phyloP scores from a whole-genome alignment of 2,329 filamentous ascomycete genomes.

The Cladophialophora immunda region DNA sequence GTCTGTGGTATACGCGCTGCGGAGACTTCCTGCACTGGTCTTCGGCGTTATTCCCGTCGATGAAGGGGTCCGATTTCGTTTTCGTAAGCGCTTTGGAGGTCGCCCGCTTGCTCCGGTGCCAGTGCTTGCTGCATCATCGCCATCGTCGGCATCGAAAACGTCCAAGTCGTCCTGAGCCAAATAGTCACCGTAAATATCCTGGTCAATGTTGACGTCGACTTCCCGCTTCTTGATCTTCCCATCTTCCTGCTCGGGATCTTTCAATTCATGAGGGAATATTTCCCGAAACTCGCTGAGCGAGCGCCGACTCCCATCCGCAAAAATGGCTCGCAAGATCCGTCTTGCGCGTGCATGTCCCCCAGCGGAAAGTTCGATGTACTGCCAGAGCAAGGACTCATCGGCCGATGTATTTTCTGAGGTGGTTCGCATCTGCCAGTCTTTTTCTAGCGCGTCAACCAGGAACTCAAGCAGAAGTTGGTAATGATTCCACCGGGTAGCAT shows the following conservation, averaged over 20 bases:
- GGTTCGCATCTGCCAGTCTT: slow-evolving; percentile 50
- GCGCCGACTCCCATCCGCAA: slow-evolving; percentile 53
- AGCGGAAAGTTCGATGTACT: slow-evolving; percentile 49
- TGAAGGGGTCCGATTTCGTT: slow-evolving; percentile 41
- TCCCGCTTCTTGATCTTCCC: slow-evolving; percentile 50
- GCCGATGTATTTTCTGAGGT: slow-evolving; percentile 34
- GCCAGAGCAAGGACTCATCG: slow-evolving; percentile 53
- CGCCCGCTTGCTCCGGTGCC: slow-evolving; percentile 22
- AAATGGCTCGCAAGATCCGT: slow-evolving; percentile 56
- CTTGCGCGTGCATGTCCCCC: slow-evolving; percentile 48
- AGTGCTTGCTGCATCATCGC: slow-evolving; percentile 18
- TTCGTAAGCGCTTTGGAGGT: slow-evolving; percentile 25
- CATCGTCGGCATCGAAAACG: slow-evolving; percentile 40
- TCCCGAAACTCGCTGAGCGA: slow-evolving; percentile 54
- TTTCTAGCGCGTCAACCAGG: slow-evolving; percentile 62
- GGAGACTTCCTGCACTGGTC: slow-evolving; percentile 30
- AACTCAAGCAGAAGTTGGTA: slow-evolving; percentile 84
- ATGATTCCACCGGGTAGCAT: slow-evolving; percentile 73
- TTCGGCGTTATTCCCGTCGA: slow-evolving; percentile 39
- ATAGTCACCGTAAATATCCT: slow-evolving; percentile 58
- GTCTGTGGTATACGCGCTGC: slow-evolving; percentile 28
- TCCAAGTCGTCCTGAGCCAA: slow-evolving; percentile 49
- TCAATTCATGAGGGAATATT: slow-evolving; percentile 57
- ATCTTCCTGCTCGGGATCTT: slow-evolving; percentile 43
- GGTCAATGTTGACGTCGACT: slow-evolving; percentile 55